Base-by-base conservation (phyloP, 2,329 filamentous ascomycete species). In the Paraphaeosphaeria sporulosa region DNA sequence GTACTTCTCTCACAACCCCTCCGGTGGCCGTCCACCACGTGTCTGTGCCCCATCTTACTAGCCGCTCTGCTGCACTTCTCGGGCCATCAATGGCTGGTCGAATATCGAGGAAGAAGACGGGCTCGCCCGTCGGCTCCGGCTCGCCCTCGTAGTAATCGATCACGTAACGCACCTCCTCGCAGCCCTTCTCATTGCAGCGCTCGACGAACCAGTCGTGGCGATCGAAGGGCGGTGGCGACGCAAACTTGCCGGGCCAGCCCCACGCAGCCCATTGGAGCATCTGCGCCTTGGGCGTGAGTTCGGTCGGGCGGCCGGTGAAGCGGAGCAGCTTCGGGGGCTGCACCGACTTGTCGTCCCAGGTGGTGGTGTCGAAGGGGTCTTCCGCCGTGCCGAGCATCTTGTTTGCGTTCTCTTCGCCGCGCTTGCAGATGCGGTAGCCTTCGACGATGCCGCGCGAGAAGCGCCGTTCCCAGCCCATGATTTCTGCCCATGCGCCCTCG, bases 181-280 rank as follows among this genome's bases (percentile, higher is more conserved):
- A 84, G 60, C 89, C 76, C 30, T 91, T 92, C 56, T 89, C 84
- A 5, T 83, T 81, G 36, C 90, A 85, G 64, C 95, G 86, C 65
- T 91, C 86, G 44, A 99, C 91, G 74, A 90, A 98, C 95, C 95
- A 99, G 77, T 99, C 95, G 76, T 99, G 95, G 63, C 95, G 88
- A 79, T 99, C 95, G 71, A 99, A 99, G 1, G 95, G 95, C 12
- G 93, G 91, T 55, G 93, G 90, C 8, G 90, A 89, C 5, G 82
- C 90, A 79, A 91, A 99, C 71, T 89, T 90, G 61, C 86, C 82
- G 0, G 95, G 95, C 76, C 92, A 96, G 21, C 94, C 72, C 83
- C 87, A 88, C 4, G 90, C 92, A 74, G 97, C 79, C 55, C 93
- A 83, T 78, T 94, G 91, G 67, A 96, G 80, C 79, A 98, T 90